phyloP scores from a whole-genome alignment of 225 moss, liverwort and hornwort genomes.

The Polytrichum commune region DNA sequence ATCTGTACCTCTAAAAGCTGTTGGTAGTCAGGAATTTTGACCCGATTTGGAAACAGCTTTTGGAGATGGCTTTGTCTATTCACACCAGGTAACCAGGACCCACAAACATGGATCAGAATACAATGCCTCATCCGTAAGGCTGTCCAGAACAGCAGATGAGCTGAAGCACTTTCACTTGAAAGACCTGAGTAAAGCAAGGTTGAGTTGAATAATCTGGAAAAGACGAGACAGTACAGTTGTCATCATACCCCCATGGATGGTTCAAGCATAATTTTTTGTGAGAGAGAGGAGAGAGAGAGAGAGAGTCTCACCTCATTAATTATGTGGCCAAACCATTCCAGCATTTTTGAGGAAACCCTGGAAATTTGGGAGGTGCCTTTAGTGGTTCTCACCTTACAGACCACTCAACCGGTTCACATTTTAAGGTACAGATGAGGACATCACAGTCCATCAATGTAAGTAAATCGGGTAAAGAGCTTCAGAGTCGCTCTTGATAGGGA shows the following conservation, averaged over 20 bases:
- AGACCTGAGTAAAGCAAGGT: slow-evolving; percentile 50
- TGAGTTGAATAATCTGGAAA: slow-evolving; percentile 43
- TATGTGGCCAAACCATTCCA: too few relatives aligned
- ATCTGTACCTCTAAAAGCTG: slow-evolving; percentile 59
- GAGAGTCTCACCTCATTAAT: too few relatives aligned
- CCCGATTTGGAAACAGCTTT: slow-evolving; percentile 60
- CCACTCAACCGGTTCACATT: slow-evolving; percentile 1
- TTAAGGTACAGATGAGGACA: not conserved
- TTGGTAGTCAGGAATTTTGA: slow-evolving; percentile 52
- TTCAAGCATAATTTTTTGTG: slow-evolving; percentile 20
- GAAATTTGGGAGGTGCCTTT: not conserved
- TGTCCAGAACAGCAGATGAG: slow-evolving; percentile 47
- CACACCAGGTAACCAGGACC: slow-evolving; percentile 43
- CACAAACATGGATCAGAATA: slow-evolving; percentile 46
- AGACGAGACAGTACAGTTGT: slow-evolving; percentile 42
- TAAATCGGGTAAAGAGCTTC: slow-evolving; percentile 11
- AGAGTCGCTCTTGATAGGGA: too few relatives aligned
- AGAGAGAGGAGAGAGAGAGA: too few relatives aligned
- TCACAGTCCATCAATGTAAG: slow-evolving; percentile 3
- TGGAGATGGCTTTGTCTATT: slow-evolving; percentile 55
- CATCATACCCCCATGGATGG: slow-evolving; percentile 22
- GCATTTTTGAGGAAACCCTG: too few relatives aligned
- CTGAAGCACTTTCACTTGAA: slow-evolving; percentile 48
- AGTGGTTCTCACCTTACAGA: slow-evolving; percentile 8
- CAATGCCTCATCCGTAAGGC: slow-evolving; percentile 43